Evolutionary conservation across 352 stramenopile genomes (phyloP), one percentile per base, ranked within the genome.

Genomic region (Aphanomyces euteiches): DNA sequence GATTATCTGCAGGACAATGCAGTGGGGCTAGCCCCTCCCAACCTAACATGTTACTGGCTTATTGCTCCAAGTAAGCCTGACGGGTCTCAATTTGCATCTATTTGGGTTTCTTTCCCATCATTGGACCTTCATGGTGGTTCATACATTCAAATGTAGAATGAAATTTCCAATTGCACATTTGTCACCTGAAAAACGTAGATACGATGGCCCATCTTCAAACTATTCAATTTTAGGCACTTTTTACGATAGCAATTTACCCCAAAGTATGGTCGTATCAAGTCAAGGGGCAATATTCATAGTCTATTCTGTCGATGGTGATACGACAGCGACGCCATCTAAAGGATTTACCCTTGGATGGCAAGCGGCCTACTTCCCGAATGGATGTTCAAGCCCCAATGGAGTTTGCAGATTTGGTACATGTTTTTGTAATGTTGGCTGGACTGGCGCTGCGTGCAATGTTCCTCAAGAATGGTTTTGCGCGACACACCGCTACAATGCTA

Each of bases 381-480:
- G 8, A 2, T 70, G 64, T 48, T 47, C 41, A 5, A 45, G 64
- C 8, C 54, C 13, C 5, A 47, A 70, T 17, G 64, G 64, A 13
- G 8, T 21, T 4, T 70, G 64, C 54, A 1, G 47, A 7, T n/a
- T 19, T n/a, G 64, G 64, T 10, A 7, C 8, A 19, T 70, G 64
- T 37, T 15, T 41, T 37, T 70, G 64, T 28, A 61, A 61, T 3
- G 36, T 61, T 3, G 64, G 64, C 13, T 70, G 64, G 64, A n/a
- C 13, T 36, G 64, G 64, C 8, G n/a, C 45, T 4, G 64, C 64
- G 12, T 70, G 64, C 54, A 56, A 70, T n/a, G 61, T 54, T 15
- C 64, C 64, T 5, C 15, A 70, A 61, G 64, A 48, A 37, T 70
- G 64, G 64, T 45, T 70, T n/a, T 70, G 64, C 17, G 43, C 36